Conservation (phyloP, 2,329 filamentous ascomycete species). For the Penicillium oxalicum region DNA sequence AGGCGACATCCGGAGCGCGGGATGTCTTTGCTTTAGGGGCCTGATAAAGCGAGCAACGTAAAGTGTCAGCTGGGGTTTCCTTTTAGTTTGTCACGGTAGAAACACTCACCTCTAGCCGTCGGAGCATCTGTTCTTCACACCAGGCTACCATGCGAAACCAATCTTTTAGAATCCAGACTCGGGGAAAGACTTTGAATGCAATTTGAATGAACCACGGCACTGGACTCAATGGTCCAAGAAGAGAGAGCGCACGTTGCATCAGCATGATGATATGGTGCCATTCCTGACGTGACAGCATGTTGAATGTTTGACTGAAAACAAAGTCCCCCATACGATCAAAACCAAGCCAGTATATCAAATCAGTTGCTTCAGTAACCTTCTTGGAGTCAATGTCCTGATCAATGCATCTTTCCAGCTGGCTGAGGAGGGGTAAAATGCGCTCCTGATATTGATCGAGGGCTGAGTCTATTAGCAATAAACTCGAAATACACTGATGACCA, state of each 20-base stretch:
- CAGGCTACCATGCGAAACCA: slow-evolving; percentile 13
- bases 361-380: not conserved
- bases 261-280: slow-evolving; percentile 26
- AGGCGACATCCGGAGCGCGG: slow-evolving; percentile 2
- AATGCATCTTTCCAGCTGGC: slow-evolving; percentile 6
- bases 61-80: too few species aligned
- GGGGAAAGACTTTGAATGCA: slow-evolving; percentile 8
- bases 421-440: not conserved
- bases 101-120: slow-evolving; percentile 3
- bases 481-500: not conserved
- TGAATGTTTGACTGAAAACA: slow-evolving; percentile 27
- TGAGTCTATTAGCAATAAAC: not conserved
- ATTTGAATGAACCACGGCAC: slow-evolving; percentile 18
- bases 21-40: not conserved
- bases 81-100: not conserved
- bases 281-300: slow-evolving; percentile 23
- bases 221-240: slow-evolving; percentile 28
- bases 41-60: not conserved
- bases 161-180: slow-evolving; percentile 8
- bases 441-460: slow-evolving; percentile 7
- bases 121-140: slow-evolving; percentile 7
- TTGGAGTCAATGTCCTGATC: not conserved
- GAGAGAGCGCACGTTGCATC: slow-evolving; percentile 21
- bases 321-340: slow-evolving; percentile 32
- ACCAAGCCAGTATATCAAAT: slow-evolving; percentile 24